A percentile compares a stretch with the other conserved stretches of the same genome.
These are phyloP conservation scores for Mycena citricolor DNA, from an alignment of 1,284 basidiomycete species.

Conservation along the genomic window DNA sequence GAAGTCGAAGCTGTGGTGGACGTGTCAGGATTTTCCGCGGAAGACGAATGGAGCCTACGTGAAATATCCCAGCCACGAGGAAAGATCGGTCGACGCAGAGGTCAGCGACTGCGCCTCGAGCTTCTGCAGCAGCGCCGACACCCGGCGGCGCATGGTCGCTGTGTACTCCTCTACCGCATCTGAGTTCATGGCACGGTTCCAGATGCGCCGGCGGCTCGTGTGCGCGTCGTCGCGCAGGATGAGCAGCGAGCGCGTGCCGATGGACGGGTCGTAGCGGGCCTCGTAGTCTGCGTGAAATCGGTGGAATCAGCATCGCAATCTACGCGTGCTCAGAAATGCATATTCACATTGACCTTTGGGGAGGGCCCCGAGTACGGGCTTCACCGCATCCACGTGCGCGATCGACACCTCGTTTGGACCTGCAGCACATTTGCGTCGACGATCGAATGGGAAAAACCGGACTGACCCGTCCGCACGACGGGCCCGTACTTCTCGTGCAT, in stretches of 20 bases:
- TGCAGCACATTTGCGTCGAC: slow-evolving; percentile 6
- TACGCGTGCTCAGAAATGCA: no score
- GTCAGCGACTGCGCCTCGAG: slow-evolving; percentile 23
- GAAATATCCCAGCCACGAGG: slow-evolving; percentile 36
- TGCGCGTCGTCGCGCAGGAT: slow-evolving; percentile 20
- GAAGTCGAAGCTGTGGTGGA: slow-evolving; percentile 34
- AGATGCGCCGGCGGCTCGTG: slow-evolving; percentile 21
- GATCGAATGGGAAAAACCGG: neutral
- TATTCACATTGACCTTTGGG: slow-evolving; percentile 33
- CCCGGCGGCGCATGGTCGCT: slow-evolving; percentile 32
- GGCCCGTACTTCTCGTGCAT: slow-evolving; percentile 28
- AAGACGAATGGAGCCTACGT: slow-evolving; percentile 27
- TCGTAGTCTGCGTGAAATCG: slow-evolving; percentile 20
- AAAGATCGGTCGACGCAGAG: slow-evolving; percentile 28
- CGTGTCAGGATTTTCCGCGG: neutral
- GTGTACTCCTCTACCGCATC: slow-evolving; percentile 39
- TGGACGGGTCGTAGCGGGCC: slow-evolving; percentile 16
- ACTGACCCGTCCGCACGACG: slow-evolving; percentile 27
- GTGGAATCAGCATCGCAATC: no score
- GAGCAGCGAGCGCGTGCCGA: slow-evolving; percentile 21
- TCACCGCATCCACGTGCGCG: slow-evolving; percentile 27
- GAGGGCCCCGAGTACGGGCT: slow-evolving; percentile 30
- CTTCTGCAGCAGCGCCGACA: slow-evolving; percentile 32
- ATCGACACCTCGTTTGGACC: slow-evolving; percentile 38
- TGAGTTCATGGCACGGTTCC: slow-evolving; percentile 41